Conservation (phyloP, 306 rosid genomes). For the Mucuna pruriens region DNA sequence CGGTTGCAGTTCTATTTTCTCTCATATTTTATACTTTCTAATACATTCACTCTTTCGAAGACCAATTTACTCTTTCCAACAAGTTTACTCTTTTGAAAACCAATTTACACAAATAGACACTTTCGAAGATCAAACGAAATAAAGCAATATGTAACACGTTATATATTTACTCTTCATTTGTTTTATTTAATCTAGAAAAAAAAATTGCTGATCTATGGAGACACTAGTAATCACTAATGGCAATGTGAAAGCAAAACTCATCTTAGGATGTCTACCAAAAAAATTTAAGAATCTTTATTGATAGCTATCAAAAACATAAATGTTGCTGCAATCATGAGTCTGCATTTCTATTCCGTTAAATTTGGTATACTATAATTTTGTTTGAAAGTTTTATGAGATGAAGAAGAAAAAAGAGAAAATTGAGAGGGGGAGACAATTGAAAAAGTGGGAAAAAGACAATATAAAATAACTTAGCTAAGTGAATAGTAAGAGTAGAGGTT, state of each 20-base stretch:
- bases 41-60: not conserved
- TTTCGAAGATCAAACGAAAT: not conserved
- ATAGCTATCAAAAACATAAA: too few species aligned
- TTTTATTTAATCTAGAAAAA: not conserved
- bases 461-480: too few species aligned
- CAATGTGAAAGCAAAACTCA: not conserved
- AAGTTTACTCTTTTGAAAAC: not conserved
- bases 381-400: too few species aligned
- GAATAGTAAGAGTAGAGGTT: too few species aligned
- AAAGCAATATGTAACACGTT: not conserved
- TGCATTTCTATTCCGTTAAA: too few species aligned
- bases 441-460: too few species aligned
- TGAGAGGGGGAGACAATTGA: too few species aligned
- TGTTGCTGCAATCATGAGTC: too few species aligned
- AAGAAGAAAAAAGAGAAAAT: too few species aligned
- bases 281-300: conserved; percentile 8
- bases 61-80: not conserved
- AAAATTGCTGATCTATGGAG: not conserved
- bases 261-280: not conserved
- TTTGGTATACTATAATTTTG: too few species aligned
- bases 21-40: not conserved
- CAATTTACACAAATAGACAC: not conserved
- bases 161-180: not conserved
- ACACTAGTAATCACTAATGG: not conserved
- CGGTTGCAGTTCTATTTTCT: not conserved